A percentile compares a stretch with the other conserved stretches of the same genome.
Conservation (phyloP, 495 filamentous ascomycete genomes). For the Podospora pseudocomata region DNA sequence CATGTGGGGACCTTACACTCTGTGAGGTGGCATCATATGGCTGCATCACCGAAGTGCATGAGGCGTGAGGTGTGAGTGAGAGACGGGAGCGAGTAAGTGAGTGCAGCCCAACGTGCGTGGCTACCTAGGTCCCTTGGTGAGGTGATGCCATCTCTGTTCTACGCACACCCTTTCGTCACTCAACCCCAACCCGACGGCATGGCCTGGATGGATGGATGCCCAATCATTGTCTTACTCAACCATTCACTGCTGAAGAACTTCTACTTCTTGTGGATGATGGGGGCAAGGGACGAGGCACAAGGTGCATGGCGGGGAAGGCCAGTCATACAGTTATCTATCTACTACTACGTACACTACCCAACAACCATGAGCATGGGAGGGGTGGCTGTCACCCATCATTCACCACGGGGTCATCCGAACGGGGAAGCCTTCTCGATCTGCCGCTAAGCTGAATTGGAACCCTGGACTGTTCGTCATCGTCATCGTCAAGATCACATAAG, state of each 20-base stretch:
- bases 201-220: background rate
- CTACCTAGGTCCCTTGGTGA: background rate
- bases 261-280: background rate
- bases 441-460: background rate
- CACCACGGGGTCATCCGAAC: background rate
- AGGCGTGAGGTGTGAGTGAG: no score
- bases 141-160: background rate
- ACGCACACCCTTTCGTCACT: background rate
- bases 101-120: conserved; percentile 12
- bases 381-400: background rate
- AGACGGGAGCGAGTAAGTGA: background rate
- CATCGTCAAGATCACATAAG: background rate
- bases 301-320: background rate
- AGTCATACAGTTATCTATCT: background rate
- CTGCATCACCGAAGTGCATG: background rate
- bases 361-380: background rate
- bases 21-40: background rate
- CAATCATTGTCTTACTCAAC: background rate
- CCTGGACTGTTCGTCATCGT: background rate
- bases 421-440: background rate
- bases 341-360: background rate
- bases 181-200: background rate
- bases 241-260: background rate
- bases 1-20: conserved; percentile 3
- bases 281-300: background rate